A percentile compares a stretch with the other conserved stretches of the same genome.
Evolutionary conservation across 257 asterid genomes (phyloP).

Genomic region (Penstemon davidsonii): DNA sequence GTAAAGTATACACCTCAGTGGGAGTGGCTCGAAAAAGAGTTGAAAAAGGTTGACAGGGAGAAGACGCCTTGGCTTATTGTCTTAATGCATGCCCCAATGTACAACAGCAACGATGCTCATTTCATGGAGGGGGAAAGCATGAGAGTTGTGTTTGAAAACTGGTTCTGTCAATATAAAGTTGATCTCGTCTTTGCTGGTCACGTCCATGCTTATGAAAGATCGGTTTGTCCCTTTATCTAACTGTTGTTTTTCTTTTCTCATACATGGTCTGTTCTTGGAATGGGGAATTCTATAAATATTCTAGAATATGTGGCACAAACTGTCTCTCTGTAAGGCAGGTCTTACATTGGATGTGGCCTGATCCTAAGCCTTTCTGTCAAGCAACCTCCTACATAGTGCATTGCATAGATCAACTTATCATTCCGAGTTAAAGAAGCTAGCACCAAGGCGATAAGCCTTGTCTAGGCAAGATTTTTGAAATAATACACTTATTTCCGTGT

Average conservation of each 20-base stretch:
- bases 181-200: slow-evolving; percentile 93
- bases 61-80: slow-evolving; percentile 98
- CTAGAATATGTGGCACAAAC: not conserved
- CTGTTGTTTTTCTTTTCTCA: slow-evolving; percentile 7
- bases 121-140: slow-evolving; percentile 95
- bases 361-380: too few relatives aligned
- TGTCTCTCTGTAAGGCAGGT: not conserved
- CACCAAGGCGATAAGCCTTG: too few relatives aligned
- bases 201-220: slow-evolving; percentile 96
- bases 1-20: slow-evolving; percentile 96
- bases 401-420: too few relatives aligned
- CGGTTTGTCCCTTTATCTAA: slow-evolving; percentile 53
- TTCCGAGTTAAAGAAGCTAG: too few relatives aligned
- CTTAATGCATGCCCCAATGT: slow-evolving; percentile 87
- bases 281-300: slow-evolving; percentile 1
- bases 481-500: too few relatives aligned
- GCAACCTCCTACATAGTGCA: too few relatives aligned
- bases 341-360: too few relatives aligned
- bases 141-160: slow-evolving; percentile 79
- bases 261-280: slow-evolving; percentile 5
- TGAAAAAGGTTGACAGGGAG: slow-evolving; percentile 73
- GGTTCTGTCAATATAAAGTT: slow-evolving; percentile 87
- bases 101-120: slow-evolving; percentile 90
- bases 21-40: slow-evolving; percentile 76
- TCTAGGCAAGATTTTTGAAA: too few relatives aligned